Conservation (phyloP, 148 eudicot genomes). For the Polygonum aviculare region DNA sequence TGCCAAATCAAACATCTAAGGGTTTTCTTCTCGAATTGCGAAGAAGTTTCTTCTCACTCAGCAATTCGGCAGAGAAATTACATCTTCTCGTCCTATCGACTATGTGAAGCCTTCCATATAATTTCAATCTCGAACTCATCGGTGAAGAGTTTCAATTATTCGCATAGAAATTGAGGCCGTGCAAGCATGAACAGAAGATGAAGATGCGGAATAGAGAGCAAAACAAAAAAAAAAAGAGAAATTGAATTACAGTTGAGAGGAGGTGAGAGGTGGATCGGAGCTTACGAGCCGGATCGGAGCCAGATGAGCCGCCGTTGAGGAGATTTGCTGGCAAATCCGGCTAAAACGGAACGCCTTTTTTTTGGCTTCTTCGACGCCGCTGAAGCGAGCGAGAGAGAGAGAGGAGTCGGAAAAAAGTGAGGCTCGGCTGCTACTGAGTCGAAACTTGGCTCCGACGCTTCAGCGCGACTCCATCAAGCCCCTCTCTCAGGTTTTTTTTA, state of each 20-base stretch:
- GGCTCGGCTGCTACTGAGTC: slow-evolving; percentile 4
- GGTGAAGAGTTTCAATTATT: too few relatives aligned
- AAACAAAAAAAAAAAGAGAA: not conserved
- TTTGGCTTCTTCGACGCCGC: slow-evolving; percentile 6
- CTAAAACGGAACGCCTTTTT: not conserved
- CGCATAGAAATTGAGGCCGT: not conserved
- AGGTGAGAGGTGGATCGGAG: slow-evolving; percentile 9
- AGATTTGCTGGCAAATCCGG: not conserved
- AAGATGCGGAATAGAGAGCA: not conserved
- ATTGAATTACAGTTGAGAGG: slow-evolving; percentile 15
- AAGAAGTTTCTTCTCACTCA: not conserved
- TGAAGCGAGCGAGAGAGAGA: not conserved
- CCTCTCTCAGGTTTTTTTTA: not conserved
- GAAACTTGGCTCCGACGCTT: slow-evolving; percentile 3
- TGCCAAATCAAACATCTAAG: not conserved
- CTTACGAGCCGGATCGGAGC: slow-evolving; percentile 21
- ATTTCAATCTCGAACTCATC: not conserved
- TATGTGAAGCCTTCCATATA: not conserved
- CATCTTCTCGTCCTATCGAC: not conserved
- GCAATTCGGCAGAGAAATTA: not conserved
- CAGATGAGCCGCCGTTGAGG: slow-evolving; percentile 8
- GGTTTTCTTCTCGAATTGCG: not conserved
- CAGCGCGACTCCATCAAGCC: not conserved
- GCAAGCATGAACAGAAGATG: not conserved
- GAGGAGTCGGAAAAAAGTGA: not conserved